Conservation (phyloP, 164 flowering plant genomes). For the Pachysandra terminalis region DNA sequence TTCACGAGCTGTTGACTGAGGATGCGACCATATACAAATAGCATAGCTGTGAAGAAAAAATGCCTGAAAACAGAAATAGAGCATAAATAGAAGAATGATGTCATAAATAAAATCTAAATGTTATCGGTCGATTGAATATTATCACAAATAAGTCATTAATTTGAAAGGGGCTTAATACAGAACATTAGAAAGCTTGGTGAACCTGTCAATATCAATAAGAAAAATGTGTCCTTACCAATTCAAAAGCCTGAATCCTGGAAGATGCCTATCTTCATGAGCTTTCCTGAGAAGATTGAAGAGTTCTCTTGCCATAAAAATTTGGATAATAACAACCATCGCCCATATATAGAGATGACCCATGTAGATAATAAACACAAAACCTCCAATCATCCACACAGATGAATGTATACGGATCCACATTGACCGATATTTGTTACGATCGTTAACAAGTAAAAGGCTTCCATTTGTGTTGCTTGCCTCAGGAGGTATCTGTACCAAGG, state of each 20-base stretch:
- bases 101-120: background rate
- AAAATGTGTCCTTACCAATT: slow-evolving; percentile 59
- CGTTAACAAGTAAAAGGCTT: slow-evolving; percentile 64
- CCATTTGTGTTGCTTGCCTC: slow-evolving; percentile 62
- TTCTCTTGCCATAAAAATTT: slow-evolving; percentile 90
- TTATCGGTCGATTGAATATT: background rate
- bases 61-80: slow-evolving; percentile 51
- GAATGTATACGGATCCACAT: slow-evolving; percentile 77
- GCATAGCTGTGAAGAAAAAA: slow-evolving; percentile 97
- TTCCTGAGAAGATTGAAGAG: slow-evolving; percentile 75
- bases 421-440: slow-evolving; percentile 76
- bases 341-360: slow-evolving; percentile 96
- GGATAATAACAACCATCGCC: slow-evolving; percentile 93
- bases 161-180: background rate
- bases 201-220: background rate
- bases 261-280: slow-evolving; percentile 77
- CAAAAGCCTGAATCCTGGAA: slow-evolving; percentile 89
- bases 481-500: slow-evolving; percentile 40
- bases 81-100: slow-evolving; percentile 1
- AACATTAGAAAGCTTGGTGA: background rate
- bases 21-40: slow-evolving; percentile 87
- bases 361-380: slow-evolving; percentile 72
- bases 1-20: slow-evolving; percentile 85
- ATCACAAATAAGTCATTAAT: background rate
- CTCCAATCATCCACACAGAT: slow-evolving; percentile 91